These are phyloP conservation scores for Hemisphaericaspora subhashii DNA, from an alignment of 1,139 yeast genomes.

Conservation along the genomic window DNA sequence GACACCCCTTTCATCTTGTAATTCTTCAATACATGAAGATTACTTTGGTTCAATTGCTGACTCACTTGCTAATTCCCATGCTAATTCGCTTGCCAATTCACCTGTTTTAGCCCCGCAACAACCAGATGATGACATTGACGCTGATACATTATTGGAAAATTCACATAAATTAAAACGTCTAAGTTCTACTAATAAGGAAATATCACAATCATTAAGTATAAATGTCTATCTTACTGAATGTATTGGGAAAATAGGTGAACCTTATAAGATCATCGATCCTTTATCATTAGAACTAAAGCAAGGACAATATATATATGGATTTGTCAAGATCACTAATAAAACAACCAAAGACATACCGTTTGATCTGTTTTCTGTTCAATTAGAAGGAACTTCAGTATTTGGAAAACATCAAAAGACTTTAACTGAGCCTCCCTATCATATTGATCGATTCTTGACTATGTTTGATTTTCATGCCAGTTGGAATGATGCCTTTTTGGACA, in stretches of 20 bases:
- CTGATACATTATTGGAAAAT: conserved; percentile 32
- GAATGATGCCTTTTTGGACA: conserved; percentile 38
- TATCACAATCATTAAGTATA: conserved; percentile 28
- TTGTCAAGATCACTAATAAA: conserved; percentile 35
- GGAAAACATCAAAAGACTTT: conserved; percentile 17
- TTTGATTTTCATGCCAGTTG: conserved; percentile 45
- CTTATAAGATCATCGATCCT: conserved; percentile 32
- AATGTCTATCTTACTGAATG: conserved; percentile 31
- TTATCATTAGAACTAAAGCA: conserved; percentile 34
- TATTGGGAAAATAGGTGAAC: conserved; percentile 31
- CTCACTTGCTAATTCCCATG: conserved; percentile 16
- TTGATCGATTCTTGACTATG: conserved; percentile 32
- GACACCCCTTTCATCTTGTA: conserved; percentile 22
- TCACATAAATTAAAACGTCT: conserved; percentile 36
- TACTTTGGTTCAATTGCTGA: conserved; percentile 22
- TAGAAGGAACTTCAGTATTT: conserved; percentile 35
- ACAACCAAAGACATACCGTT: conserved; percentile 32
- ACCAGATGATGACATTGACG: conserved; percentile 10
- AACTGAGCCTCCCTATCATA: conserved; percentile 14
- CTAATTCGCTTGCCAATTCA: conserved; percentile 14
- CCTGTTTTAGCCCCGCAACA: conserved; percentile 15
- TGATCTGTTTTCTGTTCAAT: conserved; percentile 42
- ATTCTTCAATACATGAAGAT: conserved; percentile 16
- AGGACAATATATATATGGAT: conserved; percentile 43
- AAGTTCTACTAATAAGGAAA: conserved; percentile 29